Percentiles rank a stretch among this genome's conserved stretches.
phyloP scores from a whole-genome alignment of 2,329 filamentous ascomycete species.

The Monosporascus sp. region DNA sequence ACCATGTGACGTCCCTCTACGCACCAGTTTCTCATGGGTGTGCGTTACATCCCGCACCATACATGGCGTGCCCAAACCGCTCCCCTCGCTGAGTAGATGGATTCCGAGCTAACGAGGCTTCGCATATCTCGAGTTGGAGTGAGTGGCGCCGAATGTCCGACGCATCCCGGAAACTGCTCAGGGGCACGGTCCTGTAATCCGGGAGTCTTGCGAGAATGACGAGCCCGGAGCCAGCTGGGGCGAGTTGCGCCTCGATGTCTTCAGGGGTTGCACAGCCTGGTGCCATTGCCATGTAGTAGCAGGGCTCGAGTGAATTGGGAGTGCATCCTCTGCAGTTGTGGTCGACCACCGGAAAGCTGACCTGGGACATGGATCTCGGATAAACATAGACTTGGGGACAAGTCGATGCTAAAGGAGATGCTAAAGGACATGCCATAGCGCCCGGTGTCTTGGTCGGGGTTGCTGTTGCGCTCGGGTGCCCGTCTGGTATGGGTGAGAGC shows the following conservation, averaged over 20 bases:
- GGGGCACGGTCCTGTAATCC: constrained; percentile 4
- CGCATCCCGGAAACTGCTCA: constrained; percentile 8
- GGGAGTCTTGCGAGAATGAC: constrained; percentile 10
- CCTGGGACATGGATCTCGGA: constrained; percentile 13
- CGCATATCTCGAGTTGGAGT: constrained; percentile 21
- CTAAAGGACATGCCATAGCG: neutral
- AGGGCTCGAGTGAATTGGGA: constrained; percentile 4
- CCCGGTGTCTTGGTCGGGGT: neutral
- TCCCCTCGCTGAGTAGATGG: neutral
- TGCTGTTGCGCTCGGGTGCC: neutral
- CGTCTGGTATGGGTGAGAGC: neutral
- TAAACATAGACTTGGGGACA: constrained; percentile 15
- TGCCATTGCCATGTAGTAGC: constrained; percentile 13
- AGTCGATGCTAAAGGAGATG: neutral
- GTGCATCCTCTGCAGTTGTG: constrained; percentile 9
- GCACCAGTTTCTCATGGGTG: neutral
- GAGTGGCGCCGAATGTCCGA: constrained; percentile 8
- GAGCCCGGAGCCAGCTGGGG: constrained; percentile 5
- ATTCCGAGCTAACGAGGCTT: neutral
- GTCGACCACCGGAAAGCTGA: constrained; percentile 22
- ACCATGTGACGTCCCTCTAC: neutral
- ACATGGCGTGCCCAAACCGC: neutral
- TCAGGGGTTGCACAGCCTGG: constrained; percentile 9
- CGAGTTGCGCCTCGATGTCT: constrained; percentile 14
- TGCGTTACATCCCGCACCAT: neutral